Evolutionary conservation across 805 yeast genomes (phyloP).

Genomic region (Kazachstania bromeliacearum): DNA sequence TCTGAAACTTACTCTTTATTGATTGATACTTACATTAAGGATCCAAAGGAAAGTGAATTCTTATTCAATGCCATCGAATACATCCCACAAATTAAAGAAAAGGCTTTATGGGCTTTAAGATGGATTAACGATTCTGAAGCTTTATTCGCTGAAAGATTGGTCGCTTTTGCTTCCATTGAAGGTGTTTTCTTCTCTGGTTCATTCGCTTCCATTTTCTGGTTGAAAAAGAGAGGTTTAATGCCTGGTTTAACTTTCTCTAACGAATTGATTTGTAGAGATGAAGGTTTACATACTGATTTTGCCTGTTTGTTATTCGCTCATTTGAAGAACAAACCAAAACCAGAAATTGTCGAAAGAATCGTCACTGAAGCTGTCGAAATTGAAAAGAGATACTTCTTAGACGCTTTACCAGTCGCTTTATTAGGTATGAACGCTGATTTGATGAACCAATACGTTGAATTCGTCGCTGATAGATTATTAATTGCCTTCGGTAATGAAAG

Average conservation of each 20-base stretch:
- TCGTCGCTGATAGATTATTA: constrained; percentile 91
- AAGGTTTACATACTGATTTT: constrained; percentile 97
- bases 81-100: constrained; percentile 91
- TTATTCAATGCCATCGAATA: constrained; percentile 93
- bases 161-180: constrained; percentile 97
- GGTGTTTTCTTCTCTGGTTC: constrained; percentile 98
- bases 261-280: constrained; percentile 96
- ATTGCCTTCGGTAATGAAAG: constrained; percentile 87
- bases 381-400: constrained; percentile 90
- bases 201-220: constrained; percentile 97
- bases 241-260: constrained; percentile 97
- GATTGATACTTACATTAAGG: constrained; percentile 92
- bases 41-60: constrained; percentile 84
- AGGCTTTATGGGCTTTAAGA: constrained; percentile 98
- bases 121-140: constrained; percentile 90
- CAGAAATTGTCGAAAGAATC: constrained; percentile 68
- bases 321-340: constrained; percentile 79
- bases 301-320: constrained; percentile 94
- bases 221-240: constrained; percentile 97
- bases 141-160: constrained; percentile 87
- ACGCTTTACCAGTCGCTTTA: constrained; percentile 86
- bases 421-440: constrained; percentile 90
- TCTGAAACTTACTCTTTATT: constrained; percentile 93
- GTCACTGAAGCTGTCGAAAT: constrained; percentile 92
- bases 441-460: constrained; percentile 97